These are phyloP conservation scores for Entamoeba dispar DNA, from an alignment of 208 protist genomes.

Conservation along the genomic window DNA sequence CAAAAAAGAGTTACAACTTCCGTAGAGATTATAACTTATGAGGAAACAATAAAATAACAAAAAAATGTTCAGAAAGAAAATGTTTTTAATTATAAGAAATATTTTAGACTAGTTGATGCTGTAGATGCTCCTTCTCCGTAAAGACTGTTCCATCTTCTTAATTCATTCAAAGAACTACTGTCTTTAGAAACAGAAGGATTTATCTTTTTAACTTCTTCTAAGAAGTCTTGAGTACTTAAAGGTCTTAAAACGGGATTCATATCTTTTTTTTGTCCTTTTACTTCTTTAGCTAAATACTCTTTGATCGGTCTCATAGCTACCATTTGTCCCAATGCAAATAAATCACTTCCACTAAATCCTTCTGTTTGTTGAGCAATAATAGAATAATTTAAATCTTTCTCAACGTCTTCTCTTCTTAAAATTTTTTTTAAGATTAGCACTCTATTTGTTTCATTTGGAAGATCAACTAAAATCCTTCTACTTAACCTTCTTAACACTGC, in stretches of 20 bases:
- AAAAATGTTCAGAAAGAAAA: too few relatives aligned
- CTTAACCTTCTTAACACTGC: not conserved
- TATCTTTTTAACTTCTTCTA: not conserved
- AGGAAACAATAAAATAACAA: too few relatives aligned
- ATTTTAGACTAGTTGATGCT: not conserved
- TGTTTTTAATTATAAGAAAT: not conserved
- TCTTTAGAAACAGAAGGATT: not conserved
- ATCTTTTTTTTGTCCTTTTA: not conserved
- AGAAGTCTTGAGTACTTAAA: not conserved
- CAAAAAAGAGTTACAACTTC: too few relatives aligned
- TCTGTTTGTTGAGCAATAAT: not conserved
- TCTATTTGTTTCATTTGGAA: not conserved
- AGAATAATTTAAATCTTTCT: not conserved
- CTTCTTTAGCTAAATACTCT: not conserved
- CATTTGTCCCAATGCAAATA: not conserved
- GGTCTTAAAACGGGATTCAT: not conserved
- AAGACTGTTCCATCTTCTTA: not conserved
- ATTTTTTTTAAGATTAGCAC: not conserved
- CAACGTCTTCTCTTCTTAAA: not conserved
- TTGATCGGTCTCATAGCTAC: not conserved
- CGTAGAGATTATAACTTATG: too few relatives aligned
- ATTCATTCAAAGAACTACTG: not conserved
- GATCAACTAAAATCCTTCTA: not conserved
- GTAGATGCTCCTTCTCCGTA: not conserved
- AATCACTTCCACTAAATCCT: slow-evolving; percentile 3